Base-by-base conservation (phyloP, 306 rosid genomes). In the Glycine tomentella region DNA sequence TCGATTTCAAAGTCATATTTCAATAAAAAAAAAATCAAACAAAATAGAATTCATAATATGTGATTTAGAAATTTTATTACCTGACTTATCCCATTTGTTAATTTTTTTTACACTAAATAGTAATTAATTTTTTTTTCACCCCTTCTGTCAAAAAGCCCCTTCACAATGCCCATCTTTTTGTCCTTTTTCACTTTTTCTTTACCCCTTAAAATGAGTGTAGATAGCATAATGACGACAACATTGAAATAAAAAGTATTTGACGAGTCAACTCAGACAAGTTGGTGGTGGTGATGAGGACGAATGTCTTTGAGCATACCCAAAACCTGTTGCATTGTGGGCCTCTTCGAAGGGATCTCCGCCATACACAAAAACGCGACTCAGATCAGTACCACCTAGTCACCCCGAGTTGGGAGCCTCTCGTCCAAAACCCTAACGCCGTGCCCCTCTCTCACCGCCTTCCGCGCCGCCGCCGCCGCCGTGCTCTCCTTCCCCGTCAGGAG, bases 241-340 rank as follows among this genome's bases (percentile, higher is more conserved):
- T 49, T 3, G 17, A 63, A 46, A 9, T 48, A 70, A 42, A 34
- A 38, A 4, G 31, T 53, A 14, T 9, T 5, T 46, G 42, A 33
- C 62, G 74, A 67, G 80, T 83, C 71, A 71, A 70, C 36, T 84
- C 78, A 61, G 42, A 31, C 62, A 63, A 82, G 76, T 77, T 13
- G 31, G 31, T 25, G 31, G 31, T 25, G 31, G 31, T 12, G 11
- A 81, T 36, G 75, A 11, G 90, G 87, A 72, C 85, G 87, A 75
- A 93, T 84, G 80, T 95, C 94, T 78, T 90, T 91, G 42, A 95
- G 91, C 82, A 93, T 85, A 45, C 99, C 99, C 75, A 93, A 62
- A 9, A 89, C 94, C 46, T 93, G 99, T 17, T 82, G 91, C 93
- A 93, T 91, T 1, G 91, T 84, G 10, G 99, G 97, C 81, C 99